Evolutionary conservation across 73 alveolate genomes (phyloP), one percentile per base, ranked within the genome.

Genomic region (Paramecium bursaria): DNA sequence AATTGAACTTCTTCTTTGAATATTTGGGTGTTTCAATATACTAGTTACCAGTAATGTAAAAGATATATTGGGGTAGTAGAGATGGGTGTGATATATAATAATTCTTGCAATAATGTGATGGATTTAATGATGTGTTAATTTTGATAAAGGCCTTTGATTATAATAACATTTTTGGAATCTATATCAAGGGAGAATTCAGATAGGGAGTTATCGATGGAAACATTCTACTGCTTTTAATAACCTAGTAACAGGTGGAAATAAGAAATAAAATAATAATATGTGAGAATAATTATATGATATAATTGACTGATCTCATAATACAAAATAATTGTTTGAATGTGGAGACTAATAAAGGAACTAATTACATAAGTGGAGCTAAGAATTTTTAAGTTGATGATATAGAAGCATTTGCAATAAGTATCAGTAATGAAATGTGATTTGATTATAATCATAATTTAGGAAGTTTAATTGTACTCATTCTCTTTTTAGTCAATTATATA

Each of bases 391-490:
- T 67, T 30, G 82, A 67, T 9, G 53, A 67, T 9, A 44, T 67
- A 39, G 82, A 67, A 42, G 55, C 55, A 9, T 67, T 39, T 67
- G 19, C 60, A 33, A 17, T 67, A 7, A 23, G 44, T 39, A 67
- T 67, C 27, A 67, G 82, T 67, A 42, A 67, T 67, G 22, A 31
- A 14, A 39, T 67, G 7, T 67, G 82, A 67, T 67, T n/a, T n/a
- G 22, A 39, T 39, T 39, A 39, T 39, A 39, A 67, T 14, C 21
- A 29, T 29, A 25, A 57, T 57, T 57, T 25, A 50, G 39, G 29
- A 26, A 57, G 22, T 39, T n/a, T n/a, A n/a, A n/a, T n/a, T n/a
- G n/a, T n/a, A n/a, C n/a, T n/a, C n/a, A n/a, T n/a, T n/a, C n/a
- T n/a, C n/a, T n/a, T n/a, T n/a, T n/a, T n/a, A n/a, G n/a, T n/a